phyloP scores from a whole-genome alignment of 805 yeast genomes.

The Ogataea ramenticola region DNA sequence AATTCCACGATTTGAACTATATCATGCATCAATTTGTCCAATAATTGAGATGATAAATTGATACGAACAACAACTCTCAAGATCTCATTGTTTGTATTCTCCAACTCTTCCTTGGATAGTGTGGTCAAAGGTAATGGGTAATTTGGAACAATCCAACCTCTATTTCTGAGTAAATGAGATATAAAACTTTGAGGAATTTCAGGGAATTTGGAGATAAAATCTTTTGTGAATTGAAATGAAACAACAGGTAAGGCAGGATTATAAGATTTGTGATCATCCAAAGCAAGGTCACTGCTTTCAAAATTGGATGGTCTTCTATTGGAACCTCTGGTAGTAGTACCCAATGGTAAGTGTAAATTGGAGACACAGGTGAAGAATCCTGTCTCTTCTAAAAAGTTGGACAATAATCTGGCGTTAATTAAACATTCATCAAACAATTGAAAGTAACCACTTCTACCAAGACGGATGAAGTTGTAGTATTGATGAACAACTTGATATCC shows the following conservation, averaged over 20 bases:
- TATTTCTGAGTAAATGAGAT: conserved; percentile 64
- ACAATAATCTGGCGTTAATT: conserved; percentile 64
- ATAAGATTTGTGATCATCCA: conserved; percentile 36
- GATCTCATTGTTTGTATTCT: conserved; percentile 45
- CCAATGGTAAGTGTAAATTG: conserved; percentile 59
- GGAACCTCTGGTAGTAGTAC: conserved; percentile 23
- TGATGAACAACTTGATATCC: conserved; percentile 89
- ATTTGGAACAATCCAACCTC: conserved; percentile 86
- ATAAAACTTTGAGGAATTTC: conserved; percentile 76
- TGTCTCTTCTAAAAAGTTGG: conserved; percentile 56
- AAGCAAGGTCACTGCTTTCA: conserved; percentile 8
- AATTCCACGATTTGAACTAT: conserved; percentile 45
- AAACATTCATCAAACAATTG: conserved; percentile 55
- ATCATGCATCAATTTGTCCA: conserved; percentile 59
- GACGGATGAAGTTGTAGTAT: conserved; percentile 68
- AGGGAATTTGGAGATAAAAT: conserved; percentile 54
- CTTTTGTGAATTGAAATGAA: conserved; percentile 66
- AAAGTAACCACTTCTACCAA: conserved; percentile 69
- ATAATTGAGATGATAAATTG: conserved; percentile 52
- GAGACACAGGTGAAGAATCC: conserved; percentile 68
- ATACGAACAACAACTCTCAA: conserved; percentile 79
- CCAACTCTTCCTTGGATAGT: conserved; percentile 37
- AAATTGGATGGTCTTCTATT: conserved; percentile 6
- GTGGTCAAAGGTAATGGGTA: conserved; percentile 59
- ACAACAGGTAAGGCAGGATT: conserved; percentile 85